Base-by-base conservation (phyloP, 805 yeast genomes). In the Scheffersomyces amazonensis region DNA sequence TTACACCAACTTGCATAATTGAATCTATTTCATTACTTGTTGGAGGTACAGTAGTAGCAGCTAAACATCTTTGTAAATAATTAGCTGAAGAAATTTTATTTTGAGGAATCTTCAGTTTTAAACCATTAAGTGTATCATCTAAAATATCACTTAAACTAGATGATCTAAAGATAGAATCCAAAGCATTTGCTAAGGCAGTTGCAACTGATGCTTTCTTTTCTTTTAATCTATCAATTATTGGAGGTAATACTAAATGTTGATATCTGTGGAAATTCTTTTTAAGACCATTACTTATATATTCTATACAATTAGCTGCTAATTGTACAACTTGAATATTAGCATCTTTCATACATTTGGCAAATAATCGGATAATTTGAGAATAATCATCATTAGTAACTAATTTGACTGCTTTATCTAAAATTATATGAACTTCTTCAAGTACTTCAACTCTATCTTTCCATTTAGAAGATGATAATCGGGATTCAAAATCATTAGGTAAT, bases 381-480 rank as follows among this genome's bases (percentile, higher is more conserved):
- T 82, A 88, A 55, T 90, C 95, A 37, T 69, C 86, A 23, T 67
- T 70, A 7, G 66, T 61, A n/a, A 66, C 68, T 34, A 81, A 53
- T 46, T 73, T 81, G 32, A 81, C 67, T 1, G 78, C 78, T 31
- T 83, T 80, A 16, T 66, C 62, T 20, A 78, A 64, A 10, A 67
- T 62, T 23, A 69, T 72, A 22, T 58, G 46, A 2, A 76, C 71
- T 44, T 80, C 89, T 34, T 87, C 91, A 39, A 93, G 68, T 0
- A 76, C 87, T 48, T 87, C 96, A 41, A 86, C 88, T 45, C 99
- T 73, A 36, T 90, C 97, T 54, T 89, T 88, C 99, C 99, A 93
- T 52, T 83, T 81, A 0, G 80, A 44, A 2, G 90, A 81, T 1
- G 69, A 56, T 22, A 88, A 62, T 47, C 79, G 66, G 1, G 68